phyloP scores from a whole-genome alignment of 2,329 filamentous ascomycete genomes.

The Fusarium agapanthi region DNA sequence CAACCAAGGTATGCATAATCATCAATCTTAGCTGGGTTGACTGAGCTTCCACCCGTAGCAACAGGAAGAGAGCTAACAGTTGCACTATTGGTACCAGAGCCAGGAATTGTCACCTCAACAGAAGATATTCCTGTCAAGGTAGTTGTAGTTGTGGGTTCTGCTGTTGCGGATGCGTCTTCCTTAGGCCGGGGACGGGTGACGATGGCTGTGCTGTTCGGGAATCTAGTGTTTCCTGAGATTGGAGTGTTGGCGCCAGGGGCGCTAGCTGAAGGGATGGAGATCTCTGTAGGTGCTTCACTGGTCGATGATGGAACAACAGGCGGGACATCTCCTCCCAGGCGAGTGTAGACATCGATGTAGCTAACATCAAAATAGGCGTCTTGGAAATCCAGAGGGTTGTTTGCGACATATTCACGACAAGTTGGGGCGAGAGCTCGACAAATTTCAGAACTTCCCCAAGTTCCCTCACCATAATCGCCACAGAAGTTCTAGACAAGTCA shows the following conservation, averaged over 20 bases:
- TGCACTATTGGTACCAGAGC: slow-evolving; percentile 14
- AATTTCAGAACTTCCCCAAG: slow-evolving; percentile 52
- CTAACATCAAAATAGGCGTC: slow-evolving; percentile 62
- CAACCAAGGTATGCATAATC: slow-evolving; percentile 52
- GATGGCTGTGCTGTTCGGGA: background rate
- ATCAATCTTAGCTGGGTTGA: slow-evolving; percentile 47
- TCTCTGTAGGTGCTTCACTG: background rate
- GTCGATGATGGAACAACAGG: slow-evolving; percentile 6
- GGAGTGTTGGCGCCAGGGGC: background rate
- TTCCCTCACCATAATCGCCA: slow-evolving; percentile 72
- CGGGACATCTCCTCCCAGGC: slow-evolving; percentile 5
- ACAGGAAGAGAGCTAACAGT: slow-evolving; percentile 24
- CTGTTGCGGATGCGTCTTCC: background rate
- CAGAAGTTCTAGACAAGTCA: slow-evolving; percentile 69
- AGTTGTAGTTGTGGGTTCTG: slow-evolving; percentile 41
- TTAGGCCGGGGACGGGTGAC: background rate
- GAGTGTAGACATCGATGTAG: slow-evolving; percentile 59
- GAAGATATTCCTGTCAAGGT: slow-evolving; percentile 41
- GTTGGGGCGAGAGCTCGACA: slow-evolving; percentile 54
- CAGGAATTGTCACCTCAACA: slow-evolving; percentile 38
- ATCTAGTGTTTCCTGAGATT: background rate
- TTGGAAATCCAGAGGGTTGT: slow-evolving; percentile 54
- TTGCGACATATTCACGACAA: slow-evolving; percentile 57
- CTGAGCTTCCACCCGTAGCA: slow-evolving; percentile 15
- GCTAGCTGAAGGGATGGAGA: background rate